Evolutionary conservation across 2,329 filamentous ascomycete species (phyloP).

Genomic region (Helotiales sp.): DNA sequence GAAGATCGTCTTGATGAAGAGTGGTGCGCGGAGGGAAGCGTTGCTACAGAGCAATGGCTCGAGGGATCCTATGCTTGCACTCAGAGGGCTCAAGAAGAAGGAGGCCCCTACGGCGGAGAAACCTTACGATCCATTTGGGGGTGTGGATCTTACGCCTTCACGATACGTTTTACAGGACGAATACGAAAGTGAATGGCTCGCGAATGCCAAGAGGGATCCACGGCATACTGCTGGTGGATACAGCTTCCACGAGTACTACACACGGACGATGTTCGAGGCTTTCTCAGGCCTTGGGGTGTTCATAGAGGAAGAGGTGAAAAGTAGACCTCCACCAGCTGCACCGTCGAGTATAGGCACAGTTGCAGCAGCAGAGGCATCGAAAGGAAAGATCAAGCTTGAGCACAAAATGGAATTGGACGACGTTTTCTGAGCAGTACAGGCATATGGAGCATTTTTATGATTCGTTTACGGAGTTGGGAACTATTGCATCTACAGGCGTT

Average conservation of each 20-base stretch:
- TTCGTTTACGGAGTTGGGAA: not conserved
- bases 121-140: constrained; percentile 87
- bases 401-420: constrained; percentile 52
- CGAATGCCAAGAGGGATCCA: constrained; percentile 63
- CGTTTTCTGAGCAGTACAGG: constrained; percentile 38
- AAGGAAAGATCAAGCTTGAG: constrained; percentile 30
- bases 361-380: constrained; percentile 38
- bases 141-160: constrained; percentile 64
- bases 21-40: constrained; percentile 51
- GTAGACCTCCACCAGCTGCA: constrained; percentile 31
- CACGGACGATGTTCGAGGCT: constrained; percentile 79
- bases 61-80: constrained; percentile 50
- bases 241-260: constrained; percentile 77
- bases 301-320: constrained; percentile 65
- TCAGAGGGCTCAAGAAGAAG: constrained; percentile 76
- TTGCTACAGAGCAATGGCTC: constrained; percentile 24
- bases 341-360: constrained; percentile 37
- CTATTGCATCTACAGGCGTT: constrained; percentile 12
- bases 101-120: constrained; percentile 63
- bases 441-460: not conserved
- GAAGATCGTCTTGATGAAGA: constrained; percentile 70
- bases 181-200: constrained; percentile 77
- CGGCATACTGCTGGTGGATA: constrained; percentile 79
- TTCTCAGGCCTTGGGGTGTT: constrained; percentile 89
- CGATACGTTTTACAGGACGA: constrained; percentile 69